Conservation (phyloP, 1,284 basidiomycete species). For the Boletellus deceptivus region DNA sequence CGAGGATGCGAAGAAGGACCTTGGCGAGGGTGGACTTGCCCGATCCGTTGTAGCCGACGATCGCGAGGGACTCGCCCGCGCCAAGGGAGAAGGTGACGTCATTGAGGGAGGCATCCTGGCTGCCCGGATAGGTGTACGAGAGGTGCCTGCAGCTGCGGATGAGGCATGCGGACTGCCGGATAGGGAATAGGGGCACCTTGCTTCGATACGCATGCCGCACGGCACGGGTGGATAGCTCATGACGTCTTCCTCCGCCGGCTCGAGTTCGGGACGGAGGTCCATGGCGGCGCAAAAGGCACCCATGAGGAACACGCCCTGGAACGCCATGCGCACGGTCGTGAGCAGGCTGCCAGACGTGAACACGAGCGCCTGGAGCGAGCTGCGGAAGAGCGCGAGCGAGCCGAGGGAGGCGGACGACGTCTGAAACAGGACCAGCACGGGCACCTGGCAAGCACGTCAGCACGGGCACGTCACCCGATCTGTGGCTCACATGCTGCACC, state of each 20-base stretch:
- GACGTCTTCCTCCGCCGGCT: conserved; percentile 51
- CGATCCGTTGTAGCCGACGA: conserved; percentile 81
- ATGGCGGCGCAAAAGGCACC: conserved; percentile 76
- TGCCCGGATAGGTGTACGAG: conserved; percentile 75
- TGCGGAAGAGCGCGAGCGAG: conserved; percentile 72
- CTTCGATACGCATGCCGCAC: conserved; percentile 67
- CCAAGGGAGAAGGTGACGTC: conserved; percentile 67
- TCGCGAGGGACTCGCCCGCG: conserved; percentile 75
- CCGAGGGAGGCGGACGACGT: conserved; percentile 72
- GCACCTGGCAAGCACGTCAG: conserved; percentile 47
- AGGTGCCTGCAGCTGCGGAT: conserved; percentile 48
- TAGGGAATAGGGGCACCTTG: conserved; percentile 45
- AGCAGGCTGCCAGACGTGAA: conserved; percentile 59
- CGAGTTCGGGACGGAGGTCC: conserved; percentile 63
- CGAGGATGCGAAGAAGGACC: conserved; percentile 71
- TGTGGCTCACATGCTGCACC: conserved; percentile 59
- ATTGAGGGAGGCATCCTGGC: conserved; percentile 58
- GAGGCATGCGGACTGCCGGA: conserved; percentile 15
- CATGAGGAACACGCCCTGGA: conserved; percentile 79
- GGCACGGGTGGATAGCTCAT: conserved; percentile 45
- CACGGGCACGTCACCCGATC: no score
- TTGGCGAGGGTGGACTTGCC: conserved; percentile 83
- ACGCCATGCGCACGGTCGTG: conserved; percentile 63
- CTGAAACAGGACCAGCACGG: conserved; percentile 67
- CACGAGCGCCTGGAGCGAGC: conserved; percentile 69